phyloP scores from a whole-genome alignment of 1,139 yeast genomes.

The Chernovozyma sophiae-reginae region DNA sequence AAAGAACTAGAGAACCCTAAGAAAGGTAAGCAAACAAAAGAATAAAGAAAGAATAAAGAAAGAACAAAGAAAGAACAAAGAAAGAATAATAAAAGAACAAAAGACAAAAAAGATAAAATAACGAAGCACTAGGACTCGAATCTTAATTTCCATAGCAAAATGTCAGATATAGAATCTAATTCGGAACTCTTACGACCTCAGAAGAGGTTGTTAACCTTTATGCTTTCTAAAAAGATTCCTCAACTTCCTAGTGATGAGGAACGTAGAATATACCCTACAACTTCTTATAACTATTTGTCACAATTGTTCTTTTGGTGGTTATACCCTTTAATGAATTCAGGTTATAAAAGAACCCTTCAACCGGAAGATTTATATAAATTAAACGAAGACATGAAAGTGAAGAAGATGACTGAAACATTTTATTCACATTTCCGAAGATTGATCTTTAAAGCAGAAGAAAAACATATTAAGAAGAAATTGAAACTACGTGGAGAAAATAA shows the following conservation, averaged over 20 bases:
- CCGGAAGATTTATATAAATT: slow-evolving; percentile 42
- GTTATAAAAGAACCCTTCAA: slow-evolving; percentile 48
- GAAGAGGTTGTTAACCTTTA: slow-evolving; percentile 26
- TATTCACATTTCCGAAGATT: slow-evolving; percentile 18
- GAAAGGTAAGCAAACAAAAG: too few species aligned
- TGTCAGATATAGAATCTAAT: slow-evolving; percentile 3
- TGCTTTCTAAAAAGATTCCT: slow-evolving; percentile 32
- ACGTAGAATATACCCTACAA: slow-evolving; percentile 33
- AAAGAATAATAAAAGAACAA: too few species aligned
- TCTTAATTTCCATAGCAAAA: too few species aligned
- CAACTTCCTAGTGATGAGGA: slow-evolving; percentile 38
- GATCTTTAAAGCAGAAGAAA: slow-evolving; percentile 16
- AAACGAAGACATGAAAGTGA: slow-evolving; percentile 34
- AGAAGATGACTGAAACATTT: slow-evolving; percentile 31
- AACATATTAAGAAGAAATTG: slow-evolving; percentile 20
- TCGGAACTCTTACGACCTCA: slow-evolving; percentile 15
- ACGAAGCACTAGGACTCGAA: too few species aligned
- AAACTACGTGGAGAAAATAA: slow-evolving; percentile 21
- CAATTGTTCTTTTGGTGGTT: slow-evolving; percentile 49
- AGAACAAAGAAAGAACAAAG: too few species aligned
- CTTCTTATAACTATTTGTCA: slow-evolving; percentile 32
- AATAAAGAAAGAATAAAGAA: too few species aligned
- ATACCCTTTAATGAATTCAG: slow-evolving; percentile 42
- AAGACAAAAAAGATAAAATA: too few species aligned
- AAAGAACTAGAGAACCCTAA: too few species aligned